Evolutionary conservation across 2,329 filamentous ascomycete species (phyloP).

Genomic region (Penicillium olsonii): DNA sequence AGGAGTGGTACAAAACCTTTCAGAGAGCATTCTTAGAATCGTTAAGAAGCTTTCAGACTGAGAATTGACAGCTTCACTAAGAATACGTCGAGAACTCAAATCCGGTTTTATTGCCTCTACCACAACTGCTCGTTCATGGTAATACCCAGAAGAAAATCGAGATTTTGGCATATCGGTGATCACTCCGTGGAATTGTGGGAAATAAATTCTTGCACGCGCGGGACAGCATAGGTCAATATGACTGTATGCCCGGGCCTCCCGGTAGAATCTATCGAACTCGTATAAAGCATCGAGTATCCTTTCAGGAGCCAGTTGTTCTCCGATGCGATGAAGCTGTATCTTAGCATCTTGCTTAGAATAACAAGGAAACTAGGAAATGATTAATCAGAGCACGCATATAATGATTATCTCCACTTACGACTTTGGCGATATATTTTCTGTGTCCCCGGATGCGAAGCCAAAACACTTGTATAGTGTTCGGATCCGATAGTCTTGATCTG

Average conservation of each 20-base stretch:
- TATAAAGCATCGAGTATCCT: not conserved
- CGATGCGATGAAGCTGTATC: not conserved
- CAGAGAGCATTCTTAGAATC: not conserved
- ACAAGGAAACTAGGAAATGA: not conserved
- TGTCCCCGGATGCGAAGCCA: not conserved
- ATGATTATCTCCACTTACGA: not conserved
- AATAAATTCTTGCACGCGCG: not conserved
- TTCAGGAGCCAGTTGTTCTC: not conserved
- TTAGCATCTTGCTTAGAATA: not conserved
- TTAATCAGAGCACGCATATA: not conserved
- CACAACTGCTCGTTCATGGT: not conserved
- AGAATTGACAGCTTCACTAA: not conserved
- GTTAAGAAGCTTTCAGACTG: not conserved
- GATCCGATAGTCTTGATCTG: not conserved
- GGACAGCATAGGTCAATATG: not conserved
- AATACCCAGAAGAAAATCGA: slow-evolving; percentile 7
- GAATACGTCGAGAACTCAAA: not conserved
- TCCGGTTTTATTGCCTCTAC: not conserved
- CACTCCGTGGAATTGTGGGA: not conserved
- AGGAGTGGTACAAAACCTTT: too few species aligned
- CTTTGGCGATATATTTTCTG: not conserved
- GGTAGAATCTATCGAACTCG: not conserved
- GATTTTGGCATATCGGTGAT: not conserved
- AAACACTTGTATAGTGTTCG: not conserved
- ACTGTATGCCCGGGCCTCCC: not conserved